Evolutionary conservation across 192 early-diverging fungal genomes (phyloP), one percentile per base, ranked within the genome.

Genomic region (Podila minutissima): DNA sequence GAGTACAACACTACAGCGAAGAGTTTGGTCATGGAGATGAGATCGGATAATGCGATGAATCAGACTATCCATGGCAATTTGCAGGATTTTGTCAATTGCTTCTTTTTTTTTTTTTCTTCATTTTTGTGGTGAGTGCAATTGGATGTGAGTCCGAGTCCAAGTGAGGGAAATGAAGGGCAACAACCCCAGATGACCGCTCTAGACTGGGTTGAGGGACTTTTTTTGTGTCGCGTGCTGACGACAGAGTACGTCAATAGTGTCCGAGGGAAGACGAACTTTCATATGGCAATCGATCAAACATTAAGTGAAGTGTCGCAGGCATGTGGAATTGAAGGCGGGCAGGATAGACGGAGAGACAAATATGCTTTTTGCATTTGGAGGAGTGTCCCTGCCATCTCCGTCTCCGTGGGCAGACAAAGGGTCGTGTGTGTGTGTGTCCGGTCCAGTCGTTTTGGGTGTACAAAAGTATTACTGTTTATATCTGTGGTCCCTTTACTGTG

Each of bases 371-470:
- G 2, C n/a, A 37, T 46, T 46, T 46, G 41, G 15, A 41, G 1
- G 19, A 55, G n/a, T 26, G n/a, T 24, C 53, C 53, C 53, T 55
- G 53, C 53, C 53, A 55, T 55, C 53, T 55, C 53, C 53, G 53
- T 55, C 53, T 55, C 53, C 53, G 53, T 55, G 53, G 53, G 53
- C 53, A 24, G 24, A 26, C 50, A 53, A 55, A 24, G 1, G n/a
- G 20, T 55, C 53, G 20, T 55, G 53, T 55, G 53, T 55, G 6
- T 26, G 6, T 26, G 1, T 9, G 50, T n/a, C 4, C 11, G 53
- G 20, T 37, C 35, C 35, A 37, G 6, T 37, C 4, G 35, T 37
- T 37, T 37, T 37, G 9, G 35, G 35, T 37, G 35, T 37, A 29
- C 29, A 29, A n/a, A n/a, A n/a, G 29, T 29, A 29, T 29, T 3